Base-by-base conservation (phyloP, 2,329 filamentous ascomycete genomes). In the Fusarium subglutinans region DNA sequence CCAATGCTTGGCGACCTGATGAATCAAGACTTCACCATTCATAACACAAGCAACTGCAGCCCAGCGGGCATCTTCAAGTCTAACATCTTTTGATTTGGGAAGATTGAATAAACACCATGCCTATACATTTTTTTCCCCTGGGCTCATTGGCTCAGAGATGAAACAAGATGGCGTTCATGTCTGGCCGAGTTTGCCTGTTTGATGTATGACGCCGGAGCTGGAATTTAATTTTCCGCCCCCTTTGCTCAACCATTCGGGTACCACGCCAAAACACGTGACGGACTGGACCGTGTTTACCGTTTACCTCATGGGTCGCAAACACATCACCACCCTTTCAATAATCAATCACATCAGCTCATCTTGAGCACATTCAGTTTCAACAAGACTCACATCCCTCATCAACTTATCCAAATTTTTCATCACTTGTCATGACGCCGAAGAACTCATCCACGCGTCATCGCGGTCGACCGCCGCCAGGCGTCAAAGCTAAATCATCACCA, bases 181-280 rank as follows among this genome's bases (percentile, higher is more conserved):
- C 56, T n/a, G 43, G 20, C 17, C n/a, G 22, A 37, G 56, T n/a
- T n/a, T 38, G 20, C 44, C 8, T 13, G 11, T 55, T 35, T 17
- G 15, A 35, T 41, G 51, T 55, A 41, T 41, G 15, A 55, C 30
- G 22, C 40, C 54, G 58, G 58, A 56, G 58, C 58, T 61, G 47
- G 58, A 35, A 41, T 37, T 62, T 33, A 56, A 57, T 62, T 62
- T 56, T 62, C 58, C 58, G 58, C 24, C 58, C 47, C n/a, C 24
- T 35, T 20, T 48, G 30, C n/a, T 33, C 18, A 61, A 13, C 47
- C 37, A n/a, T 54, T 54, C 51, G 51, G 51, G 24, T 28, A 35
- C 58, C 28, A 55, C 58, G 58, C 58, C 37, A 62, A 35, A 37
- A 37, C 58, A 62, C 58, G 58, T 62, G 58, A 55, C 38, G 5